Conservation (phyloP, 345 rosid genomes). For the Citrus cavaleriei region DNA sequence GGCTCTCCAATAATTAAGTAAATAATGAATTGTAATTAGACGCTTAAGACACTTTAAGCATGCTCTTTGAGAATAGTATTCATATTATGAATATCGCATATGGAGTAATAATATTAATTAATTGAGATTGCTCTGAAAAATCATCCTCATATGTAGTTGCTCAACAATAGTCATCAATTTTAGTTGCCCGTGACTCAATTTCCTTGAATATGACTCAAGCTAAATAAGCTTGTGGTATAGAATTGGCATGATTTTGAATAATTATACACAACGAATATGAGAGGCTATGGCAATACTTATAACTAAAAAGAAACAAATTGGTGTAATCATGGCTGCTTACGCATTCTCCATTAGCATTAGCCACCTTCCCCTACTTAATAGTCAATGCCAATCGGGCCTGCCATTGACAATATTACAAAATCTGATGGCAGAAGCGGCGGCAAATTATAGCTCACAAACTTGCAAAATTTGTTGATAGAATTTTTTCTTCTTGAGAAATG, state of each 20-base stretch:
- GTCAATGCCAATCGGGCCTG: neutral
- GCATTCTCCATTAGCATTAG: neutral
- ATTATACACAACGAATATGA: neutral
- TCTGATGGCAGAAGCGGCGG: neutral
- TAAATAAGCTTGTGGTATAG: neutral
- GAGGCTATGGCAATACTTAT: neutral
- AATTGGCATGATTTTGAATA: conserved; percentile 2
- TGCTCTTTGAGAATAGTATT: too few species aligned
- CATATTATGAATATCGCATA: neutral
- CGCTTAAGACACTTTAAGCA: too few species aligned
- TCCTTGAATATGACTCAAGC: neutral
- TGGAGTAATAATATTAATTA: too few species aligned
- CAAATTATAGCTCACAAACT: neutral
- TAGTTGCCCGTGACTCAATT: neutral
- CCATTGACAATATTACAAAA: neutral
- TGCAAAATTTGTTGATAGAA: neutral
- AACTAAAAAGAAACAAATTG: neutral
- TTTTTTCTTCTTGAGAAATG: neutral
- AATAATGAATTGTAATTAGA: too few species aligned
- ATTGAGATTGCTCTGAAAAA: neutral
- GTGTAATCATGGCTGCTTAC: neutral
- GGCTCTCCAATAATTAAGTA: too few species aligned
- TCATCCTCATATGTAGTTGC: neutral
- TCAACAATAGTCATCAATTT: neutral
- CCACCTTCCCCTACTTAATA: neutral